Evolutionary conservation across 208 protist species (phyloP), one percentile per base, ranked within the genome.

Genomic region (Giardia duodenalis): DNA sequence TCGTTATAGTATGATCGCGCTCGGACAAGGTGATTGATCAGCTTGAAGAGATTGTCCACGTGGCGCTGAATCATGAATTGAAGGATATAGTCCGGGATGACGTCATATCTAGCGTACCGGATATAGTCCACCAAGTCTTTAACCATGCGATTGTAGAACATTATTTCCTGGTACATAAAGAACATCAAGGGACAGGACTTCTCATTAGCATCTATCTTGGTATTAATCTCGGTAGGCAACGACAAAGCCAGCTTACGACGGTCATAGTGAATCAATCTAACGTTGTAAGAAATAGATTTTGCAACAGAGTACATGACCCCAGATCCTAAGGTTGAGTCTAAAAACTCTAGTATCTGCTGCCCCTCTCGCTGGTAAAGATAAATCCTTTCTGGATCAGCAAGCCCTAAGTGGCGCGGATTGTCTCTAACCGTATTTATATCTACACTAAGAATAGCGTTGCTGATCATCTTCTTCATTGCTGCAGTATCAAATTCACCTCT

Each of bases 81-180:
- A 30, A 76, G 19, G 57, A 76, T 76, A 30, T 76, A 76, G 10
- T 76, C 57, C 57, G 57, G 57, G 30, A 76, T 10, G 10, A 76
- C 57, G 19, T 30, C 57, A 76, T 76, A 76, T 30, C 57, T 10
- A 30, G 10, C 57, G 30, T 76, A 76, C 10, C 57, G 57, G 57
- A 76, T 76, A 30, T 76, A 76, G 30, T 10, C 10, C 57, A 30
- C 30, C 57, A 76, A 30, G 57, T 76, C 57, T 39, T 30, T 10
- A 39, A 76, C 30, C 10, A 76, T 76, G 10, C 57, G 57, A 76
- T 76, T 76, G 30, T 39, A 30, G 30, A 39, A 76, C 57, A 39
- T 76, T 10, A 76, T 30, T 30, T 76, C 57, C 57, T 76, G 57
- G 57, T 76, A 76, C 57, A 76, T 76, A 76, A 76, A 76, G 57